Evolutionary conservation across 1,284 basidiomycete genomes (phyloP).

Genomic region (Ceratobasidium sp.): DNA sequence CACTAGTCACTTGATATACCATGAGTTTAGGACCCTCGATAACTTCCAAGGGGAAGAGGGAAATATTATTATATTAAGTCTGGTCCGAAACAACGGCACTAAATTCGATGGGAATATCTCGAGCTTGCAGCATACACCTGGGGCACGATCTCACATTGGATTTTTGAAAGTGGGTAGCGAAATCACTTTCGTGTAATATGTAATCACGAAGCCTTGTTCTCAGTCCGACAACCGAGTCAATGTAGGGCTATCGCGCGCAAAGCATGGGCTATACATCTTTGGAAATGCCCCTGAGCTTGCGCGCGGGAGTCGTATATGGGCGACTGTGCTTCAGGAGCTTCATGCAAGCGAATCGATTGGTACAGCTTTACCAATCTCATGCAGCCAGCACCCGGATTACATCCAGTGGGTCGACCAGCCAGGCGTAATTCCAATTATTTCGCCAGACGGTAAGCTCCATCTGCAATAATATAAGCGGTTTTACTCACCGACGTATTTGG

Average conservation of each 20-base stretch:
- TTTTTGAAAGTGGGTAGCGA: constrained; percentile 70
- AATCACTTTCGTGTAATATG: constrained; percentile 33
- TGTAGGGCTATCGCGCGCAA: constrained; percentile 81
- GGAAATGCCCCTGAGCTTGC: constrained; percentile 73
- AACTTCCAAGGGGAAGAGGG: constrained; percentile 70
- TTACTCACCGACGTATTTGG: background rate
- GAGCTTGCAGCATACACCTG: constrained; percentile 48
- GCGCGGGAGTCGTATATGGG: constrained; percentile 71
- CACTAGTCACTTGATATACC: background rate
- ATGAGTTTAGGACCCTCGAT: constrained; percentile 71
- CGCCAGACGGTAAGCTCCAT: constrained; percentile 68
- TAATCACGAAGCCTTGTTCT: constrained; percentile 50
- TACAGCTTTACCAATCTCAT: constrained; percentile 69
- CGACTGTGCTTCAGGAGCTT: constrained; percentile 69
- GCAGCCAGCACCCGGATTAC: constrained; percentile 69
- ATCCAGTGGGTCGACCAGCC: constrained; percentile 65
- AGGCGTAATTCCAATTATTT: constrained; percentile 66
- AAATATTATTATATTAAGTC: constrained; percentile 76
- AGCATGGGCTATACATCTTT: constrained; percentile 78
- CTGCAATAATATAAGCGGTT: background rate
- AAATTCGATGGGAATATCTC: constrained; percentile 35
- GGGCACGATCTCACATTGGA: constrained; percentile 67
- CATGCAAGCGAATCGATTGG: constrained; percentile 65
- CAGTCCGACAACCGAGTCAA: constrained; percentile 55
- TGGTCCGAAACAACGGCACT: constrained; percentile 75